Conservation (phyloP, 148 eudicot genomes). For the Spergularia bocconei region DNA sequence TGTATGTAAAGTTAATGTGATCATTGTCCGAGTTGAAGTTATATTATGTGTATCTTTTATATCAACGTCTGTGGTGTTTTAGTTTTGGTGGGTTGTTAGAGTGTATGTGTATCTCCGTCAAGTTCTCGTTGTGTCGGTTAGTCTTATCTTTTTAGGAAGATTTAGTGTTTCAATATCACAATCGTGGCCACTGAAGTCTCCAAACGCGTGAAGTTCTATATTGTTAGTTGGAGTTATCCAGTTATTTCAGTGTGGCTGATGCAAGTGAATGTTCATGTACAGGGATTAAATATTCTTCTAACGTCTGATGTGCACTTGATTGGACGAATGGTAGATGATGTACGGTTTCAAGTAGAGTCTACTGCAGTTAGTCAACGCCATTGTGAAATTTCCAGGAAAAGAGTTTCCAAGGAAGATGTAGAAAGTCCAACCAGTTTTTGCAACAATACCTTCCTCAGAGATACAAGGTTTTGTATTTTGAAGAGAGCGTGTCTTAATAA, state of each 20-base stretch:
- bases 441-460: conserved; percentile 51
- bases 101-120: neutral
- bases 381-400: conserved; percentile 65
- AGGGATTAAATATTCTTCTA: conserved; percentile 88
- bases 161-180: neutral
- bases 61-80: neutral
- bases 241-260: no score
- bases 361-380: conserved; percentile 78
- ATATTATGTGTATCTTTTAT: neutral
- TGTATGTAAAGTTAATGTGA: neutral
- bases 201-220: neutral
- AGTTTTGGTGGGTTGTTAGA: neutral
- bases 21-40: neutral
- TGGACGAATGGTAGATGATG: conserved; percentile 76
- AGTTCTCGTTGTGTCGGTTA: neutral
- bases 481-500: neutral
- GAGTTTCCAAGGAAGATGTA: conserved; percentile 47
- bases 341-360: conserved; percentile 64
- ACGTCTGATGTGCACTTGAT: conserved; percentile 68
- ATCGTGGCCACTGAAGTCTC: neutral
- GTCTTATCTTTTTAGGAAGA: neutral
- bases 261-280: conserved; percentile 14
- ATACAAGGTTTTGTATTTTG: conserved; percentile 58
- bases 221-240: no score
- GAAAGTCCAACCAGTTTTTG: conserved; percentile 46